These are phyloP conservation scores for Rosa multiflora DNA, from an alignment of 306 rosid species.

Conservation along the genomic window DNA sequence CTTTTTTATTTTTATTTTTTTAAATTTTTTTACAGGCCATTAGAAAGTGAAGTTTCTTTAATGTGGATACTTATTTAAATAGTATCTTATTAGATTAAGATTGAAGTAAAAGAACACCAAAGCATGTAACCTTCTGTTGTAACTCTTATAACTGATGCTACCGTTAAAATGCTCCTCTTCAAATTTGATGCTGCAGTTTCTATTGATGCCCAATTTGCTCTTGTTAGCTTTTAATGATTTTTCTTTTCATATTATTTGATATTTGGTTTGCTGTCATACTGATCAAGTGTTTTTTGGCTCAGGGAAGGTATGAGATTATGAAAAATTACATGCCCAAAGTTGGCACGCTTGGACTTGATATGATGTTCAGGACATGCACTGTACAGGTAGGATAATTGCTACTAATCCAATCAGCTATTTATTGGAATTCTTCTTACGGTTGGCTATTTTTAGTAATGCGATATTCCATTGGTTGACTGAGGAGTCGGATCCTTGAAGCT, in stretches of 20 bases:
- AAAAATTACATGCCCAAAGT: slow-evolving; percentile 96
- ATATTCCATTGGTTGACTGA: slow-evolving; percentile 15
- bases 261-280: slow-evolving; percentile 32
- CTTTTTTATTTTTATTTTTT: neutral
- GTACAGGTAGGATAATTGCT: slow-evolving; percentile 70
- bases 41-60: slow-evolving; percentile 1
- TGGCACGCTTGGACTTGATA: slow-evolving; percentile 95
- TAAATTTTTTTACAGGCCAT: neutral
- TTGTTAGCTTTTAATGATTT: neutral
- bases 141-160: neutral
- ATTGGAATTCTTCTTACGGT: neutral
- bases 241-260: neutral
- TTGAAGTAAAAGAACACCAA: neutral
- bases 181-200: slow-evolving; percentile 3
- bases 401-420: slow-evolving; percentile 16
- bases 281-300: slow-evolving; percentile 39
- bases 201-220: neutral
- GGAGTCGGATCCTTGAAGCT: slow-evolving; percentile 28
- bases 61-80: neutral
- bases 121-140: neutral
- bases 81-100: neutral
- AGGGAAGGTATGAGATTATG: slow-evolving; percentile 96
- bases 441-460: neutral
- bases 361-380: slow-evolving; percentile 99
- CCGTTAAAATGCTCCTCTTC: neutral